phyloP scores from a whole-genome alignment of 2,329 filamentous ascomycete species.

The Fusarium staphyleae region DNA sequence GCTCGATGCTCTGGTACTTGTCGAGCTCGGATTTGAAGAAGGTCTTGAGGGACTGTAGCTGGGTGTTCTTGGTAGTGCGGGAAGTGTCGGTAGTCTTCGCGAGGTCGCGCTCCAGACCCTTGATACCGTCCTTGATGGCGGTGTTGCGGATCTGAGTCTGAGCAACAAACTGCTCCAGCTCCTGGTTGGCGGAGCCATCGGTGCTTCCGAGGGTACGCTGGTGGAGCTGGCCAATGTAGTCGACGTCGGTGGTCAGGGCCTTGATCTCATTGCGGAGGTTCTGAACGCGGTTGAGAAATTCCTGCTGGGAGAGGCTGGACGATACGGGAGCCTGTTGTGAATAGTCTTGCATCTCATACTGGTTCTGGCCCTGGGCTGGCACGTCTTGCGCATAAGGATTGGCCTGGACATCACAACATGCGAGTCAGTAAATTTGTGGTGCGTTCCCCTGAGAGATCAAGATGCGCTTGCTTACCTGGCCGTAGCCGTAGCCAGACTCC shows the following conservation, averaged over 20 bases:
- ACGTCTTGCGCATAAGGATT: conserved; percentile 44
- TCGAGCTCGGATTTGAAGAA: conserved; percentile 76
- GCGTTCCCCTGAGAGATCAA: conserved; percentile 7
- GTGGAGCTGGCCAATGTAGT: conserved; percentile 72
- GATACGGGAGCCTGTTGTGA: conserved; percentile 44
- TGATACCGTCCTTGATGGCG: conserved; percentile 81
- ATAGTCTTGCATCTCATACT: conserved; percentile 65
- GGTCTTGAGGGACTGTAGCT: conserved; percentile 72
- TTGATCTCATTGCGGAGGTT: conserved; percentile 72
- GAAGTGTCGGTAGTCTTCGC: conserved; percentile 66
- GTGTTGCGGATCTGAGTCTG: conserved; percentile 76
- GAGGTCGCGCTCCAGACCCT: conserved; percentile 74
- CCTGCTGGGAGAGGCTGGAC: conserved; percentile 62
- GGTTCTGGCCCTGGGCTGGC: conserved; percentile 46
- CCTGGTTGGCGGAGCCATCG: conserved; percentile 61
- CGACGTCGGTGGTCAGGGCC: conserved; percentile 70
- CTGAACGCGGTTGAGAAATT: conserved; percentile 73
- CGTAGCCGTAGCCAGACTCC: conserved; percentile 55
- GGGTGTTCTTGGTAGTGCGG: conserved; percentile 72
- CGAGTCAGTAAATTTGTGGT: conserved; percentile 26
- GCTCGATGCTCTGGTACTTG: conserved; percentile 75
- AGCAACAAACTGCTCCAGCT: conserved; percentile 71
- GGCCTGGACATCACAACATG: conserved; percentile 24
- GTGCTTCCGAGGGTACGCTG: conserved; percentile 74
- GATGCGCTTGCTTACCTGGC: conserved; percentile 50